A percentile compares a stretch with the other conserved stretches of the same genome.
Conservation (phyloP, 164 flowering plant genomes). For the Paratinospora sagittata region DNA sequence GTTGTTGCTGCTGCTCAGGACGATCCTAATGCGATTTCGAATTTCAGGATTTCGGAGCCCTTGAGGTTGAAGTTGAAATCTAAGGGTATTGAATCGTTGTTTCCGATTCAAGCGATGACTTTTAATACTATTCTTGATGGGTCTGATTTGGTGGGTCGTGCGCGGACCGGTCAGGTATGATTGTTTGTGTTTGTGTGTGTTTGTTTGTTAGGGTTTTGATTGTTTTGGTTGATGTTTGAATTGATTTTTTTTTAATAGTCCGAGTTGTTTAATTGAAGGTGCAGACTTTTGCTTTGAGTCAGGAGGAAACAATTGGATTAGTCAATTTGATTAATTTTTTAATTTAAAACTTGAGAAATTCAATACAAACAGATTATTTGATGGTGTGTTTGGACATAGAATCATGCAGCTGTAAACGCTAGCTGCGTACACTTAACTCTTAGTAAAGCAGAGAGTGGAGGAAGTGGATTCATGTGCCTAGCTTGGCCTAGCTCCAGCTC, state of each 20-base stretch:
- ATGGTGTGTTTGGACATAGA: too few species aligned
- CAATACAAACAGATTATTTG: too few species aligned
- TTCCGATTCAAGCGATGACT: constrained; percentile 91
- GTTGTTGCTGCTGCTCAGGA: constrained; percentile 18
- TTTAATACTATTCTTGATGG: constrained; percentile 65
- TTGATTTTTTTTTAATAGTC: not conserved
- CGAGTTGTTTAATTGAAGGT: not conserved
- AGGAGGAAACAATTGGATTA: too few species aligned
- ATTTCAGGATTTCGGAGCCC: constrained; percentile 58
- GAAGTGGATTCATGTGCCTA: too few species aligned
- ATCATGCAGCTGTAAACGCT: too few species aligned
- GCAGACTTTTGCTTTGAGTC: too few species aligned
- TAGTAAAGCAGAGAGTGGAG: too few species aligned
- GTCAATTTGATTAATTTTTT: too few species aligned
- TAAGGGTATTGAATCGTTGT: constrained; percentile 73
- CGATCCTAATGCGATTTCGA: constrained; percentile 54
- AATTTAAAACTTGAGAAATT: too few species aligned
- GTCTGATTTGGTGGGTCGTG: constrained; percentile 84
- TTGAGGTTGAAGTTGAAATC: constrained; percentile 49
- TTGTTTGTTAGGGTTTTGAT: not conserved
- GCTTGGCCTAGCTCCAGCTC: too few species aligned
- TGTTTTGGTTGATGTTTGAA: not conserved
- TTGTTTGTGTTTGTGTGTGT: too few species aligned
- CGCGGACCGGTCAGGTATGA: constrained; percentile 87
- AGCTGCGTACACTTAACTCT: too few species aligned